Evolutionary conservation across 75 land plant species (phyloP).

Genomic region (Pinus tabuliformis): DNA sequence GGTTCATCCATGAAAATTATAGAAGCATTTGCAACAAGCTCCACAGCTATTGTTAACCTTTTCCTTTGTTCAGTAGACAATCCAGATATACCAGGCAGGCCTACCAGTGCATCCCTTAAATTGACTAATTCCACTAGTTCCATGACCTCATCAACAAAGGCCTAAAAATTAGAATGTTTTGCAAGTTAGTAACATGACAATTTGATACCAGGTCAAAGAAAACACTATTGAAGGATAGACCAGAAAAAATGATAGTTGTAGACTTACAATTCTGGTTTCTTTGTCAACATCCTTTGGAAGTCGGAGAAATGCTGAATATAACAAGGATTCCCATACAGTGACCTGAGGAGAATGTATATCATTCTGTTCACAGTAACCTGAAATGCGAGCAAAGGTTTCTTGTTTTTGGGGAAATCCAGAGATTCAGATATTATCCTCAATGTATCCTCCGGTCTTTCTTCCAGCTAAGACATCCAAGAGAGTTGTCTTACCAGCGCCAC

Average conservation of each 20-base stretch:
- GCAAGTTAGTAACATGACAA: neutral
- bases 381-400: slow-evolving; percentile 10
- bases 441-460: too few species aligned
- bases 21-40: slow-evolving; percentile 79
- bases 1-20: slow-evolving; percentile 79
- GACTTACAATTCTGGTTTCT: slow-evolving; percentile 28
- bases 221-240: neutral
- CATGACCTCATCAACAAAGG: slow-evolving; percentile 64
- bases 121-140: slow-evolving; percentile 57
- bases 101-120: slow-evolving; percentile 46
- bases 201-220: neutral
- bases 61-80: slow-evolving; percentile 60
- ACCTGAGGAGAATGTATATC: slow-evolving; percentile 88
- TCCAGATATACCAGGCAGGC: slow-evolving; percentile 58
- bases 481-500: too few species aligned
- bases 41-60: slow-evolving; percentile 65
- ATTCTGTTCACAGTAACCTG: slow-evolving; percentile 23
- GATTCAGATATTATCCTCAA: too few species aligned
- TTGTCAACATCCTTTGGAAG: slow-evolving; percentile 25
- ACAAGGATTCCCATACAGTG: slow-evolving; percentile 56
- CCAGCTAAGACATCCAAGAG: too few species aligned
- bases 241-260: neutral
- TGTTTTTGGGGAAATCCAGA: too few species aligned
- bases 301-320: neutral
- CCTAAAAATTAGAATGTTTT: slow-evolving; percentile 10